Evolutionary conservation across 768 basidiomycete species (phyloP).

Genomic region (Tephrocybe sp.): DNA sequence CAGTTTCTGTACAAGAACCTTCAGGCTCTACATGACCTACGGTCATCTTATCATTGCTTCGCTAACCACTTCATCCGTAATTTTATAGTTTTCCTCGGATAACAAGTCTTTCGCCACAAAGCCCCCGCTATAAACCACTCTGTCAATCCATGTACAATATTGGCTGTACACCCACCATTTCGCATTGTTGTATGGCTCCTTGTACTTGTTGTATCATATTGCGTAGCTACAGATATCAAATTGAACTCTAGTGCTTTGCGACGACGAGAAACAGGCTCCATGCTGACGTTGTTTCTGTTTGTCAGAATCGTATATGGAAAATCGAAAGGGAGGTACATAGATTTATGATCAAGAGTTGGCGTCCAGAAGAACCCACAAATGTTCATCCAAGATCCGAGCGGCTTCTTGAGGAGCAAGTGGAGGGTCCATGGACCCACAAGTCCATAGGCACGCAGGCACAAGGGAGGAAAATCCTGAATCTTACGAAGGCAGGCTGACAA

Average conservation of each 20-base stretch:
- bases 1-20: not conserved
- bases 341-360: not conserved
- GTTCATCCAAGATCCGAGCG: constrained; percentile 7
- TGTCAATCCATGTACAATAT: not conserved
- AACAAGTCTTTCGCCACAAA: too few relatives aligned
- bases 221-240: too few relatives aligned
- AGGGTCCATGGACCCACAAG: not conserved
- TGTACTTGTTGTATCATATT: not conserved
- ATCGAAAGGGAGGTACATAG: not conserved
- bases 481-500: not conserved
- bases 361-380: not conserved
- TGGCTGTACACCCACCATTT: not conserved
- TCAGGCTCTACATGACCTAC: too few relatives aligned
- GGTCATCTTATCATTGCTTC: too few relatives aligned
- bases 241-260: too few relatives aligned
- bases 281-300: not conserved
- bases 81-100: not conserved
- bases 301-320: not conserved
- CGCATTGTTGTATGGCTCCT: not conserved
- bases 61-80: not conserved
- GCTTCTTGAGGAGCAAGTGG: not conserved
- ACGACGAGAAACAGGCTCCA: not conserved
- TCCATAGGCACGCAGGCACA: not conserved
- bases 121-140: too few relatives aligned
- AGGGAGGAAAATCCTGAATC: not conserved